Percentiles rank a stretch among this genome's conserved stretches.
phyloP scores from a whole-genome alignment of 306 rosid genomes.

The Canavalia gladiata region DNA sequence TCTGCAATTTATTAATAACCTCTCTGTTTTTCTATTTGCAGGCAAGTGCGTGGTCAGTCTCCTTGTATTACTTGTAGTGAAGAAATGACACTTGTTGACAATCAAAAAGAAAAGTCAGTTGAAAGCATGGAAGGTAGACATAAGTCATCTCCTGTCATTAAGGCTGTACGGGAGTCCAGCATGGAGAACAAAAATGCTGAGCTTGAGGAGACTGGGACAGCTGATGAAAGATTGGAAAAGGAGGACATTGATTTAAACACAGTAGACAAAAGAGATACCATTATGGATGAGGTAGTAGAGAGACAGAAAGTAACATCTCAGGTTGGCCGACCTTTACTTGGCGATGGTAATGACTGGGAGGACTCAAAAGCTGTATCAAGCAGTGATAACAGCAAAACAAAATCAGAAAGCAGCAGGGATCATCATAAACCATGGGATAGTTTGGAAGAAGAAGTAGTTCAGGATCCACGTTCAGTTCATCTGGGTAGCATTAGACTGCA shows the following conservation, averaged over 20 bases:
- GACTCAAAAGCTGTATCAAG: conserved; percentile 92
- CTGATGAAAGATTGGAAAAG: conserved; percentile 70
- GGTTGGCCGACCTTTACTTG: conserved; percentile 66
- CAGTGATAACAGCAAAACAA: conserved; percentile 97
- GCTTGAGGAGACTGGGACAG: conserved; percentile 65
- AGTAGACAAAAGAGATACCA: conserved; percentile 48
- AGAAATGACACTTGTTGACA: conserved; percentile 55
- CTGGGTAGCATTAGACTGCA: conserved; percentile 60
- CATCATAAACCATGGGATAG: conserved; percentile 75
- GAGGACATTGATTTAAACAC: conserved; percentile 50
- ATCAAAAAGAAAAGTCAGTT: conserved; percentile 70
- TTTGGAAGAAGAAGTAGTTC: conserved; percentile 91
- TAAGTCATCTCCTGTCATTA: conserved; percentile 69
- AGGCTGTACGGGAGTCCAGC: conserved; percentile 66
- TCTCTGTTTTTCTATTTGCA: conserved; percentile 48
- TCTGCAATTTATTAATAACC: conserved; percentile 26
- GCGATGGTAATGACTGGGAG: conserved; percentile 75
- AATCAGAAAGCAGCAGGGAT: conserved; percentile 94
- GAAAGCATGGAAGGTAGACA: conserved; percentile 77
- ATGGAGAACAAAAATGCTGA: conserved; percentile 66
- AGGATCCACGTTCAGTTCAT: conserved; percentile 70
- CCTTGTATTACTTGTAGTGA: conserved; percentile 58
- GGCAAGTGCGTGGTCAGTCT: conserved; percentile 62
- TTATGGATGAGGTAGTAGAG: conserved; percentile 59
- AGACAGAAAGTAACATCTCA: conserved; percentile 58